Conservation (phyloP, 192 early-diverging fungal genomes). For the Coemansia javaensis region DNA sequence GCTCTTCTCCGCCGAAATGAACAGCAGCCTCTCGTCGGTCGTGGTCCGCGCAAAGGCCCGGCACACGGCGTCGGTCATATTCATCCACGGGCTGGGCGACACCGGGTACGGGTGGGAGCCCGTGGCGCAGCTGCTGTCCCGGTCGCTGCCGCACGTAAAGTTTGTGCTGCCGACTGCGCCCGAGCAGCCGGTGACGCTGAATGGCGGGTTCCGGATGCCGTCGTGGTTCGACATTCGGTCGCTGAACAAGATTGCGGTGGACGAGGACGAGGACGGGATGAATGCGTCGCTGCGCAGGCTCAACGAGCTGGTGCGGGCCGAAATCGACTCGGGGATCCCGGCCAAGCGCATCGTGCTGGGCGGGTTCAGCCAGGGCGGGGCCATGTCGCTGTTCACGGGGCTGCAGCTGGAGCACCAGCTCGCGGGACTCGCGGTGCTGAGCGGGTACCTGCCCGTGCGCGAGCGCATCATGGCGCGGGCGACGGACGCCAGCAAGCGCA, state of each 20-base stretch:
- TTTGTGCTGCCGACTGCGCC: constrained; percentile 86
- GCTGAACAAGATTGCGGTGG: constrained; percentile 44
- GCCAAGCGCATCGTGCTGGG: constrained; percentile 82
- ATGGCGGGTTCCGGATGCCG: constrained; percentile 77
- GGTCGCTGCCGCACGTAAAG: constrained; percentile 75
- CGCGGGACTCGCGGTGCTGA: constrained; percentile 67
- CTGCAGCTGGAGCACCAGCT: constrained; percentile 67
- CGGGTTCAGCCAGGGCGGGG: constrained; percentile 93
- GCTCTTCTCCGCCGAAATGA: not conserved
- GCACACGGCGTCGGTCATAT: constrained; percentile 79
- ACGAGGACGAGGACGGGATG: constrained; percentile 73
- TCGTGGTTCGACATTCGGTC: constrained; percentile 84
- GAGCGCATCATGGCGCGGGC: constrained; percentile 45
- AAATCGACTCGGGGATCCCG: constrained; percentile 75
- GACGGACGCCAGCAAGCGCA: constrained; percentile 58
- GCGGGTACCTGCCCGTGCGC: constrained; percentile 71
- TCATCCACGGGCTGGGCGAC: constrained; percentile 78
- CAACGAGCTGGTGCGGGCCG: constrained; percentile 58
- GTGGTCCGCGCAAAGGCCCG: constrained; percentile 48
- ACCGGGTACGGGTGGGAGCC: constrained; percentile 55
- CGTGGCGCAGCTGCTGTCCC: constrained; percentile 22
- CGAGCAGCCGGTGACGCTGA: constrained; percentile 64
- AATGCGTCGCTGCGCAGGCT: constrained; percentile 56
- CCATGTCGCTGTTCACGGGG: constrained; percentile 65
- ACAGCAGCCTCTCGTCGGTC: constrained; percentile 35